Conservation (phyloP, 768 basidiomycete genomes). For the Hypholoma fasciculare region DNA sequence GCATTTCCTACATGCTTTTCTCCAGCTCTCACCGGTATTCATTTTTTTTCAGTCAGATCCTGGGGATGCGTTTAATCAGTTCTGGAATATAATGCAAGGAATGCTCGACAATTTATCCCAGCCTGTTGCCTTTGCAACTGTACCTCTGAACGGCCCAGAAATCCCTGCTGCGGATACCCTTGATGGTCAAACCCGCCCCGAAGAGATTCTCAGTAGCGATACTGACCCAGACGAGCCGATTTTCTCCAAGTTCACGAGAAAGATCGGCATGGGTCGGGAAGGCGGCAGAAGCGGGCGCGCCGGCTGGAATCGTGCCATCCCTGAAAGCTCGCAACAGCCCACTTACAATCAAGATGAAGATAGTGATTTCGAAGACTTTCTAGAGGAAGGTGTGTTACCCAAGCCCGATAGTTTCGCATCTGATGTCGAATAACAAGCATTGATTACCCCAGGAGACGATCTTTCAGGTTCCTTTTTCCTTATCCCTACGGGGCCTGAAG, state of each 20-base stretch:
- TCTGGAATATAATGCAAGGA: conserved; percentile 87
- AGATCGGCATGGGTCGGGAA: conserved; percentile 44
- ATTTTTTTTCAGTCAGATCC: conserved; percentile 61
- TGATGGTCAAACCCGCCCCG: conserved; percentile 33
- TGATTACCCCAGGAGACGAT: conserved; percentile 48
- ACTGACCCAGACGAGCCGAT: conserved; percentile 69
- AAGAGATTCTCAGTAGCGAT: conserved; percentile 62
- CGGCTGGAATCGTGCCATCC: conserved; percentile 6
- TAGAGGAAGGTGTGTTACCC: conserved; percentile 61
- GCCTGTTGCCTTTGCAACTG: conserved; percentile 81
- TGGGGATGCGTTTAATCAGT: conserved; percentile 84
- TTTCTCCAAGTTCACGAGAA: conserved; percentile 54
- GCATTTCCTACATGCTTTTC: conserved; percentile 14
- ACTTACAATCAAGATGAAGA: conserved; percentile 40
- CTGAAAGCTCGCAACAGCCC: conserved; percentile 12
- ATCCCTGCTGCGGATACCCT: conserved; percentile 23
- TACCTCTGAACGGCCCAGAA: conserved; percentile 59
- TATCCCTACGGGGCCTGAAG: conserved; percentile 62
- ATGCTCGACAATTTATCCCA: conserved; percentile 87
- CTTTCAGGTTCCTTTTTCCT: conserved; percentile 81
- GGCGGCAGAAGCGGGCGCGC: conserved; percentile 17
- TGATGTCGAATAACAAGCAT: not conserved
- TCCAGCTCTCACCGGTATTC: not conserved
- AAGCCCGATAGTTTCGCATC: not conserved
- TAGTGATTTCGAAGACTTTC: conserved; percentile 57